Conservation (phyloP, 2,329 filamentous ascomycete genomes). For the Nemania bipapillata region DNA sequence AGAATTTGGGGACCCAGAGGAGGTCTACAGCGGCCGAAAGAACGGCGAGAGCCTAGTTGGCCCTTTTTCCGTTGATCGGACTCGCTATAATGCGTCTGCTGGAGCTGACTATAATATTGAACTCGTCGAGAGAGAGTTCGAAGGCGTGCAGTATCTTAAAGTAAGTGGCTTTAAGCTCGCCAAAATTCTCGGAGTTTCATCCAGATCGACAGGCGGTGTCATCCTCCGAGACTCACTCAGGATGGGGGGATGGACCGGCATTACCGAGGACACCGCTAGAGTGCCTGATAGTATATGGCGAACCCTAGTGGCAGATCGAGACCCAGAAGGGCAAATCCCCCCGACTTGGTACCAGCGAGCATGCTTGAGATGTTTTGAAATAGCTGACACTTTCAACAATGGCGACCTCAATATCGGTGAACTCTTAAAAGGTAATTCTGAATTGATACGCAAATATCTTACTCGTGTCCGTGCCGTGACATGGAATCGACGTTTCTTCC, state of each 20-base stretch:
- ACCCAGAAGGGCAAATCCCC: conserved; percentile 18
- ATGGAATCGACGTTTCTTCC: not conserved
- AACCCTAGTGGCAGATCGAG: conserved; percentile 35
- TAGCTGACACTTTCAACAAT: conserved; percentile 4
- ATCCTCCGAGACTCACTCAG: conserved; percentile 9
- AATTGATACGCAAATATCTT: conserved; percentile 5
- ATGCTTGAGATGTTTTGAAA: conserved; percentile 18
- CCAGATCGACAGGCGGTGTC: conserved; percentile 8
- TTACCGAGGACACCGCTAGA: not conserved
- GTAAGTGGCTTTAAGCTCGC: not conserved
- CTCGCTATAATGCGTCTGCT: not conserved
- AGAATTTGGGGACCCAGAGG: not conserved
- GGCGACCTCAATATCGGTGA: conserved; percentile 10
- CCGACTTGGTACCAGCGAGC: conserved; percentile 35
- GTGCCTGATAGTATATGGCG: conserved; percentile 36
- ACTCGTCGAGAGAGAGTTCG: not conserved
- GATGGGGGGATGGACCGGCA: not conserved
- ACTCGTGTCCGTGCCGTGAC: not conserved
- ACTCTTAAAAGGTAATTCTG: not conserved
- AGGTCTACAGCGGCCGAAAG: conserved; percentile 22
- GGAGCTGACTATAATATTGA: not conserved
- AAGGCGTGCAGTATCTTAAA: not conserved
- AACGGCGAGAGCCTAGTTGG: conserved; percentile 38
- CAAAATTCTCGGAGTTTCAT: not conserved
- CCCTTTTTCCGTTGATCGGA: not conserved